These are phyloP conservation scores for Closterium sp. DNA, from an alignment of 139 green algal genomes.

Conservation along the genomic window DNA sequence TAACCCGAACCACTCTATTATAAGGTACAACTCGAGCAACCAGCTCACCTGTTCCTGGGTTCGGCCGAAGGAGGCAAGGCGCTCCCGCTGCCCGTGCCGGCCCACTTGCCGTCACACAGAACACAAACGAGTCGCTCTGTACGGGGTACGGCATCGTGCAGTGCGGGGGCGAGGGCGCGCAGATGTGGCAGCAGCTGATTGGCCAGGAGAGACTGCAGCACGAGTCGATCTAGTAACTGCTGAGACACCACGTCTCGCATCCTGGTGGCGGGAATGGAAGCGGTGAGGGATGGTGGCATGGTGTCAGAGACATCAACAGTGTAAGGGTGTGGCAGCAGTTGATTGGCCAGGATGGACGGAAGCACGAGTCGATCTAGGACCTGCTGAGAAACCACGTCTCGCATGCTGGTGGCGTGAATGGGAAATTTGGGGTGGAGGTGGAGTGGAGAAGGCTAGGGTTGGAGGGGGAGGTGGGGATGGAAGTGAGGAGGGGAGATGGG, in stretches of 20 bases:
- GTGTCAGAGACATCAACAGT: too few species aligned
- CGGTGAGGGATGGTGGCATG: too few species aligned
- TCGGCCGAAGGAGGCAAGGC: not conserved
- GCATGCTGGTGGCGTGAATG: not conserved
- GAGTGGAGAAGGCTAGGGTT: not conserved
- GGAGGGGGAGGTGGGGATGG: not conserved
- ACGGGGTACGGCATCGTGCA: conserved; percentile 14
- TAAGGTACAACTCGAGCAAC: too few species aligned
- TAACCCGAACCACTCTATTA: too few species aligned
- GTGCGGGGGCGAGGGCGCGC: conserved; percentile 3
- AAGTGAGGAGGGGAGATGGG: too few species aligned
- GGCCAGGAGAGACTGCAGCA: conserved; percentile 13
- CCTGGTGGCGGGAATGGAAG: not conserved
- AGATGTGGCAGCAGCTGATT: conserved; percentile 45
- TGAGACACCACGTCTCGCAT: conserved; percentile 24
- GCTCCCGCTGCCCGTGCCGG: not conserved
- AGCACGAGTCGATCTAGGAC: conserved; percentile 29
- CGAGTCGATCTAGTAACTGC: conserved; percentile 15
- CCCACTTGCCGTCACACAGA: conserved; percentile 8
- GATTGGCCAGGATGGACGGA: too few species aligned
- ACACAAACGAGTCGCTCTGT: conserved; percentile 28
- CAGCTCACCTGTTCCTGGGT: not conserved
- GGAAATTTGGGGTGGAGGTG: too few species aligned
- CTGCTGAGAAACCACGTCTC: conserved; percentile 12
- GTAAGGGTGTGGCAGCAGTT: too few species aligned